Evolutionary conservation across 2,329 filamentous ascomycete species (phyloP), one percentile per base, ranked within the genome.

Genomic region (Niveomyces coronatus): DNA sequence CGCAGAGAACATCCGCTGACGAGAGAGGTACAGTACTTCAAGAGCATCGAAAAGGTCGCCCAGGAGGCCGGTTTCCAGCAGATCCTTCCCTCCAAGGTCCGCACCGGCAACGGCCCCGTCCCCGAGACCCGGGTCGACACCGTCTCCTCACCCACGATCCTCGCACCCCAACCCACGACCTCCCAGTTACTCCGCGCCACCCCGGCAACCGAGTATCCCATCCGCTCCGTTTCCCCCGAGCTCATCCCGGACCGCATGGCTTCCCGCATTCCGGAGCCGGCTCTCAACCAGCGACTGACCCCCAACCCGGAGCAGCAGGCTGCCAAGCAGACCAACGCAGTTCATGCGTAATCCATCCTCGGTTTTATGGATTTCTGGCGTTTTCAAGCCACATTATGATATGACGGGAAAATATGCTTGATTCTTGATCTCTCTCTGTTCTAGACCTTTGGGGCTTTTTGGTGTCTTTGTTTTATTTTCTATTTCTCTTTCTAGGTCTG

Each of bases 1-100:
- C 30, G 11, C 31, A 15, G 14, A 20, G 11, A 24, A 32, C 31
- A 3, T 28, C n/a, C 14, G 5, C 26, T 39, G 26, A 39, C 10
- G 5, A 11, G 11, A 24, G 45, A 27, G 3, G 5, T 4, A 27
- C 47, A 77, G 64, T 83, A 83, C 56, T 83, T 83, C 57, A 82
- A 82, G 61, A 77, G 73, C 44, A 82, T 83, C 49, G 79, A 83
- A 56, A 68, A 76, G 50, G 68, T 80, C 2, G 76, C 76, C 30
- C 66, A 54, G 17, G 62, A 67, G 43, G 65, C 72, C 48, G 71
- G 71, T 27, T 75, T 74, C 52, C 69, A 74, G 53, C 71, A 74
- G 49, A 72, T 72, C 42, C 60, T 74, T 22, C 70, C 71, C 20
- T 74, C 71, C 20, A 68, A 65, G 44, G 67, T 76, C 41, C 68